phyloP scores from a whole-genome alignment of 768 basidiomycete species.

The Tylopilus balloui region DNA sequence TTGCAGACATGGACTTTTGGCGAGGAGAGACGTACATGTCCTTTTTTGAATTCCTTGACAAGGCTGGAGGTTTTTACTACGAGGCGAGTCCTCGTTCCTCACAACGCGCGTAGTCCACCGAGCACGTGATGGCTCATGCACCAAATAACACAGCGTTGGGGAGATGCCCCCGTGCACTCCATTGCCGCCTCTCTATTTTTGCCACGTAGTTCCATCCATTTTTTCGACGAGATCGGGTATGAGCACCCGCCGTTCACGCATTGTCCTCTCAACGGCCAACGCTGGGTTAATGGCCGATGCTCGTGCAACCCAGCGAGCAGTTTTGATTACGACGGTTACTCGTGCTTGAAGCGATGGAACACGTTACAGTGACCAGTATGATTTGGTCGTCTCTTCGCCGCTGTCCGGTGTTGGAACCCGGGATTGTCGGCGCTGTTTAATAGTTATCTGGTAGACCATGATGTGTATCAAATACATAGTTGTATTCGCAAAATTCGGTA shows the following conservation, averaged over 20 bases:
- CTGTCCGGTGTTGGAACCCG: neutral
- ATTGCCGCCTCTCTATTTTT: slow-evolving; percentile 91
- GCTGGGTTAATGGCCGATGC: slow-evolving; percentile 22
- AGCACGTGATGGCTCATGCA: neutral
- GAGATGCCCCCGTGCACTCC: slow-evolving; percentile 88
- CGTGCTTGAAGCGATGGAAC: slow-evolving; percentile 24
- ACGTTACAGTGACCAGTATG: neutral
- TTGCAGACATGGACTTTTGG: slow-evolving; percentile 83
- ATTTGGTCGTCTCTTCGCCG: neutral
- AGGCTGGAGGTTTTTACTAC: slow-evolving; percentile 83
- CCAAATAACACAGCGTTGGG: slow-evolving; percentile 72
- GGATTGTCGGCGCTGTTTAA: no score
- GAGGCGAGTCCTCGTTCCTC: slow-evolving; percentile 44
- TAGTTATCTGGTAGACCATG: no score
- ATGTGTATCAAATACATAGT: no score
- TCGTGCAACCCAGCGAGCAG: slow-evolving; percentile 20
- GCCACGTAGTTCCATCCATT: slow-evolving; percentile 85
- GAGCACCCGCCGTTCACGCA: slow-evolving; percentile 28
- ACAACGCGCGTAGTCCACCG: neutral
- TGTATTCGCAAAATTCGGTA: no score
- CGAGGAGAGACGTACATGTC: slow-evolving; percentile 74
- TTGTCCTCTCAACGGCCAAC: slow-evolving; percentile 18
- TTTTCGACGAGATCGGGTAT: slow-evolving; percentile 83
- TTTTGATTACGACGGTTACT: slow-evolving; percentile 30
- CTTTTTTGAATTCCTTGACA: slow-evolving; percentile 81